phyloP scores from a whole-genome alignment of 1,284 basidiomycete genomes.

The Rhodotorula sp. region DNA sequence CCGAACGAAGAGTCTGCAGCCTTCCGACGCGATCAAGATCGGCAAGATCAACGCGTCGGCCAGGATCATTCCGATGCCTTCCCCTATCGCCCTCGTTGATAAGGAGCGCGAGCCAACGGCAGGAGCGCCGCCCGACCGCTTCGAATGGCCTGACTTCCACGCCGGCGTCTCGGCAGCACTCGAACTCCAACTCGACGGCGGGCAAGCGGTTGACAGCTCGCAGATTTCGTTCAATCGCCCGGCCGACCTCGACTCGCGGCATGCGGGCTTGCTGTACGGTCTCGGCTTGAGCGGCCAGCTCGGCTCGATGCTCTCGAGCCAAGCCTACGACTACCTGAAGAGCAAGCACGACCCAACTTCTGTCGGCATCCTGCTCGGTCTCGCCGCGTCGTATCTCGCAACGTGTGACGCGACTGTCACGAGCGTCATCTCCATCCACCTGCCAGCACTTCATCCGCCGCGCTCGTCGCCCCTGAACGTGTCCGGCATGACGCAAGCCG shows the following conservation, averaged over 20 bases:
- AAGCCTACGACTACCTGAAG: constrained; percentile 79
- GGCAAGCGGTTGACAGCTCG: constrained; percentile 67
- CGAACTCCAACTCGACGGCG: constrained; percentile 63
- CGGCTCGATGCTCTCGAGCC: constrained; percentile 78
- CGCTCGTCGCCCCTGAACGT: constrained; percentile 85
- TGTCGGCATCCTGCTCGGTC: constrained; percentile 85
- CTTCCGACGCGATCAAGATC: constrained; percentile 67
- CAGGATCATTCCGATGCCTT: constrained; percentile 38
- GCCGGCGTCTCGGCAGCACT: constrained; percentile 92
- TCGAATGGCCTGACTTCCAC: constrained; percentile 94
- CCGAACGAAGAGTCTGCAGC: constrained; percentile 58
- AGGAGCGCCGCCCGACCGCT: constrained; percentile 64
- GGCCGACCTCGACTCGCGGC: constrained; percentile 76
- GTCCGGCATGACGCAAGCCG: constrained; percentile 81
- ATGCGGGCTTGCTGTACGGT: constrained; percentile 91
- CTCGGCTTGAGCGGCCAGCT: constrained; percentile 90
- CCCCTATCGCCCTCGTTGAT: constrained; percentile 35
- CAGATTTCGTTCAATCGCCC: constrained; percentile 94
- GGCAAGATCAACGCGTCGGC: constrained; percentile 56
- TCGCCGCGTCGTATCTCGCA: constrained; percentile 88
- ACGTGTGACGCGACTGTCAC: constrained; percentile 82
- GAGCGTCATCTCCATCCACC: constrained; percentile 86
- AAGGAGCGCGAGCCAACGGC: constrained; percentile 35
- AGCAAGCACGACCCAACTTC: constrained; percentile 93
- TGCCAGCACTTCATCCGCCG: constrained; percentile 83